Conservation (phyloP, 176 grass and related monocot species). For the Poa annua region DNA sequence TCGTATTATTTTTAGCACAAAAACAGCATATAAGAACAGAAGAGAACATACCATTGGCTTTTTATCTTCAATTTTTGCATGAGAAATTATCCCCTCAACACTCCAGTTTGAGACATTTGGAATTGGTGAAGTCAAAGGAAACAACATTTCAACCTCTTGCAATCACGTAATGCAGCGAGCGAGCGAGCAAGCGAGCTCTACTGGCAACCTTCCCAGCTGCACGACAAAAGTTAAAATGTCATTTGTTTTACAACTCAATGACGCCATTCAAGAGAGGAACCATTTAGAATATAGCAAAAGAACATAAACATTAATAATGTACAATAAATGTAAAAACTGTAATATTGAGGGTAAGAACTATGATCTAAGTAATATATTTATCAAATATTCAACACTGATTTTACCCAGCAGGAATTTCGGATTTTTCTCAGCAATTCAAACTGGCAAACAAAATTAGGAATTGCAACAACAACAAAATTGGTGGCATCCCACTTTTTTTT, state of each 20-base stretch:
- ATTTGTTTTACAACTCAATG: neutral
- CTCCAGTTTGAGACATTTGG: conserved; percentile 44
- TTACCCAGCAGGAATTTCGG: neutral
- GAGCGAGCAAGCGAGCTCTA: too few relatives aligned
- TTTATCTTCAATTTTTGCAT: conserved; percentile 35
- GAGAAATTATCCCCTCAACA: conserved; percentile 50
- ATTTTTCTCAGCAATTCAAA: neutral
- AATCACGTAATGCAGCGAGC: conserved; percentile 24
- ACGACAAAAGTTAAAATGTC: neutral
- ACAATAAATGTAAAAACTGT: neutral
- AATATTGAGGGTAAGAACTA: neutral
- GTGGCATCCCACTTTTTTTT: too few relatives aligned
- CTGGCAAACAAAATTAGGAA: neutral
- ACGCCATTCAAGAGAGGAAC: neutral
- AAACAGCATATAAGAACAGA: neutral
- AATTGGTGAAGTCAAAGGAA: conserved; percentile 46
- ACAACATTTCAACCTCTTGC: conserved; percentile 50
- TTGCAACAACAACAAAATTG: neutral
- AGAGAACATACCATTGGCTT: conserved; percentile 41
- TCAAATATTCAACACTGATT: neutral
- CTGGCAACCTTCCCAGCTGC: conserved; percentile 35
- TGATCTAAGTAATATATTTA: neutral
- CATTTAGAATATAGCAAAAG: conserved; percentile 1
- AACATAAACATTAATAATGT: neutral
- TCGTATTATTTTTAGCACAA: neutral